A percentile compares a stretch with the other conserved stretches of the same genome.
Evolutionary conservation across 805 yeast genomes (phyloP).

Genomic region (Hemisphaericaspora nanyangensis): DNA sequence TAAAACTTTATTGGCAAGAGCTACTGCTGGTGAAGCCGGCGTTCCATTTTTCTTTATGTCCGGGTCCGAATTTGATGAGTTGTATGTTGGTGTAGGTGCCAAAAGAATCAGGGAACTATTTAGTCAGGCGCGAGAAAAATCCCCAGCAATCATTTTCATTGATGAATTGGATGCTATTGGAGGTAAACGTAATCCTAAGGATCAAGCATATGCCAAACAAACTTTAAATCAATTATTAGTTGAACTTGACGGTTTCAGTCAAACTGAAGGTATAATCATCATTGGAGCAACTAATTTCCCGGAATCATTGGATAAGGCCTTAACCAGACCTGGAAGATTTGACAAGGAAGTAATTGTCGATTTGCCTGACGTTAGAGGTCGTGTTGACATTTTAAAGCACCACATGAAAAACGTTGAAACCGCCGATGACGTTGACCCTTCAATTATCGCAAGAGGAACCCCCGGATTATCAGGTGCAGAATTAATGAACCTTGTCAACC

Average conservation of each 20-base stretch:
- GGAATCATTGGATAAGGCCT: constrained; percentile 91
- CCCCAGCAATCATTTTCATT: constrained; percentile 95
- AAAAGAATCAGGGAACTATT: constrained; percentile 94
- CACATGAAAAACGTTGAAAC: constrained; percentile 90
- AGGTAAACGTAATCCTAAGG: constrained; percentile 94
- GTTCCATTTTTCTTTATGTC: constrained; percentile 98
- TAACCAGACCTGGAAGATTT: constrained; percentile 97
- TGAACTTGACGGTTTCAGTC: constrained; percentile 93
- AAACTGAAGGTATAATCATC: constrained; percentile 87
- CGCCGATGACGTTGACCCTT: constrained; percentile 80
- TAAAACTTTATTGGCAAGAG: constrained; percentile 92
- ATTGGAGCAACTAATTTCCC: constrained; percentile 99
- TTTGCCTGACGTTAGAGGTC: constrained; percentile 96
- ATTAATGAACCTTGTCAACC: constrained; percentile 89
- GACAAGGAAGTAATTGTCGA: constrained; percentile 95
- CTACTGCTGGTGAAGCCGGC: constrained; percentile 99
- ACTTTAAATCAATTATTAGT: constrained; percentile 93
- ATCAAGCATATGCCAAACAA: constrained; percentile 97
- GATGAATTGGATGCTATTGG: constrained; percentile 99
- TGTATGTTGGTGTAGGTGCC: constrained; percentile 99
- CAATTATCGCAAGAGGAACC: constrained; percentile 91
- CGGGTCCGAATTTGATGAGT: constrained; percentile 96
- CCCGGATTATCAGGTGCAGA: constrained; percentile 99
- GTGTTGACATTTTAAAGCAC: constrained; percentile 85
- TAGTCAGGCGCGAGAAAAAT: constrained; percentile 86